Conservation (phyloP, 2,329 filamentous ascomycete genomes). For the Colletotrichum aenigma region DNA sequence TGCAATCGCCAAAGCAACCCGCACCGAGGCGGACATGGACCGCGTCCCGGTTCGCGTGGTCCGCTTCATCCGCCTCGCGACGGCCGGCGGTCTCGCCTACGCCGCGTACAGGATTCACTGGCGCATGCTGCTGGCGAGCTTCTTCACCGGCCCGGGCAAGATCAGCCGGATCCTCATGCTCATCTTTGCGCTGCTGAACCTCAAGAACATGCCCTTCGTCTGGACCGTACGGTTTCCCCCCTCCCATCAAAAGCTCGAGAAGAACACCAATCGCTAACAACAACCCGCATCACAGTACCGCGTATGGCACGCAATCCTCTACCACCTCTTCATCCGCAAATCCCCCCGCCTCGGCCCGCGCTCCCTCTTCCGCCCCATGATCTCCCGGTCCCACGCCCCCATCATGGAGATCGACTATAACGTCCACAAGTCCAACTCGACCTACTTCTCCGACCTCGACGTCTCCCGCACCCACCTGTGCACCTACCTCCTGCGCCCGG, state of each 20-base stretch:
- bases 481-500: conserved; percentile 67
- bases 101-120: conserved; percentile 51
- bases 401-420: conserved; percentile 87
- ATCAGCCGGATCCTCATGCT: conserved; percentile 57
- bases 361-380: conserved; percentile 75
- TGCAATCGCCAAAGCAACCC: conserved; percentile 19
- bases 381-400: conserved; percentile 69
- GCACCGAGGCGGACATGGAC: conserved; percentile 22
- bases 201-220: conserved; percentile 75
- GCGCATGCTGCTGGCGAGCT: conserved; percentile 39
- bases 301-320: conserved; percentile 60
- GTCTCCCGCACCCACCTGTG: conserved; percentile 82
- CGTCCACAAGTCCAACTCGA: conserved; percentile 81
- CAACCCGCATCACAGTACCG: conserved; percentile 47
- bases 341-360: conserved; percentile 57
- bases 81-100: conserved; percentile 49
- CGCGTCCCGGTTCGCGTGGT: conserved; percentile 28
- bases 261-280: not conserved
- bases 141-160: conserved; percentile 59
- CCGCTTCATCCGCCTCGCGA: conserved; percentile 40
- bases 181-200: conserved; percentile 65
- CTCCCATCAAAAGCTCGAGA: not conserved
- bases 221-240: conserved; percentile 70
- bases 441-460: conserved; percentile 88
- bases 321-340: conserved; percentile 56